Evolutionary conservation across 75 land plant genomes (phyloP), one percentile per base, ranked within the genome.

Genomic region (Larix kaempferi): DNA sequence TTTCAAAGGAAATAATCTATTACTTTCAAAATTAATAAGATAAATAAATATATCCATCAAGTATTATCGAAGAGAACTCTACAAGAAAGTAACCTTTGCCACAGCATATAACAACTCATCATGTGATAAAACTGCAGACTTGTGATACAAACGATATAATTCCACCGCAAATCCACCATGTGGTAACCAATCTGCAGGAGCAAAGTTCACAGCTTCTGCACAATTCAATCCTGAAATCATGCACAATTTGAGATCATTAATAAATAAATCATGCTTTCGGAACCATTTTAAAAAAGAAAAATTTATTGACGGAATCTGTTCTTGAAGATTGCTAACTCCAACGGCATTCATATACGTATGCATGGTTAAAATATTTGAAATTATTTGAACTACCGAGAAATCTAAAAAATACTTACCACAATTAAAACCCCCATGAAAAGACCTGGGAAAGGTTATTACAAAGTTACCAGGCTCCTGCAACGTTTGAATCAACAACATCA

Each of bases 131-230:
- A 97, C 99, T 49, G 95, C 89, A 58, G 92, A 80, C 85, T 91
- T 97, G 75, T 82, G 99, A 82, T 89, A 97, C 23, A 84, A 75
- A 59, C 88, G 85, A 78, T 93, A 89, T 21, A 92, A 84, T 74
- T 91, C 91, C 6, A 92, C 91, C 35, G 90, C 95, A 89, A 88
- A 84, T 17, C 98, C 87, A 77, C 99, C 99, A 83, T 91, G 86
- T 29, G 99, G 95, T 56, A 97, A 82, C 99, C 99, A 97, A 77
- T 97, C 99, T 77, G 91, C 92, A 71, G 99, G 93, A 75, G 99
- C 99, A 86, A 97, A 97, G 81, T 97, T 97, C 55, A 97, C 99
- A 73, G 99, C 99, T 88, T 97, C 99, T 22, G 99, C 99, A 90
- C 99, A 97, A 75, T 97, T 97, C 76, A 97, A 88, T 27, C 99